Evolutionary conservation across 2,329 filamentous ascomycete species (phyloP), one percentile per base, ranked within the genome.

Genomic region (Cordyceps cicadae): DNA sequence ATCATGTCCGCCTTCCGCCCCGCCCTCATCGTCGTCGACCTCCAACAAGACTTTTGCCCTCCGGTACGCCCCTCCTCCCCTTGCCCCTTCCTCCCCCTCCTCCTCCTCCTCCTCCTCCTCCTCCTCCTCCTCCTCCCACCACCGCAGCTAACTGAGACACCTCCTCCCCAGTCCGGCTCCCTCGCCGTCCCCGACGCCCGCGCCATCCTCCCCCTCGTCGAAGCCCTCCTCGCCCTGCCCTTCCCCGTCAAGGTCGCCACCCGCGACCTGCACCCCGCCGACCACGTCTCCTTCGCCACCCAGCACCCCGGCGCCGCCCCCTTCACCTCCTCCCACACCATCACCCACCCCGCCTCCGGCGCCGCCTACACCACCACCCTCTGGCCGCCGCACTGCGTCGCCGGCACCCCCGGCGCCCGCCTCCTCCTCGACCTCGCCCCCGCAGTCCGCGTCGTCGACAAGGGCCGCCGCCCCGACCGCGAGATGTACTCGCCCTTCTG

Each of bases 401-500:
- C 90, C 69, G 79, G 79, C 50, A 90, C 89, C 0, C 72, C 78
- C 0, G 94, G 94, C 12, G 86, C 89, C 0, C 81, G 85, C 54
- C 78, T 97, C 24, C 79, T 94, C 7, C 81, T 87, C 0, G 91
- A 92, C 70, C 79, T 97, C 1, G 77, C 90, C 54, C 62, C 70
- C 15, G 67, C 69, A 17, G 66, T 96, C n/a, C 67, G 74, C 41
- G 77, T 91, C 32, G 75, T 97, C 15, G 82, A 89, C 66, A 99
- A 99, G 77, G 94, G 94, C 12, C 82, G 79, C 69, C 81, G 91
- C 70, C 71, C 79, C 50, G 77, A 82, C 50, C 83, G 96, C 2
- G 94, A 99, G 74, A 96, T 97, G 89, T 97, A 97, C 75, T 93
- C 88, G 63, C 92, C 88, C 0, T 97, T 99, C 68, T 87, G 87